Evolutionary conservation across 1,284 basidiomycete genomes (phyloP), one percentile per base, ranked within the genome.

Genomic region (Trichosporon asahii): DNA sequence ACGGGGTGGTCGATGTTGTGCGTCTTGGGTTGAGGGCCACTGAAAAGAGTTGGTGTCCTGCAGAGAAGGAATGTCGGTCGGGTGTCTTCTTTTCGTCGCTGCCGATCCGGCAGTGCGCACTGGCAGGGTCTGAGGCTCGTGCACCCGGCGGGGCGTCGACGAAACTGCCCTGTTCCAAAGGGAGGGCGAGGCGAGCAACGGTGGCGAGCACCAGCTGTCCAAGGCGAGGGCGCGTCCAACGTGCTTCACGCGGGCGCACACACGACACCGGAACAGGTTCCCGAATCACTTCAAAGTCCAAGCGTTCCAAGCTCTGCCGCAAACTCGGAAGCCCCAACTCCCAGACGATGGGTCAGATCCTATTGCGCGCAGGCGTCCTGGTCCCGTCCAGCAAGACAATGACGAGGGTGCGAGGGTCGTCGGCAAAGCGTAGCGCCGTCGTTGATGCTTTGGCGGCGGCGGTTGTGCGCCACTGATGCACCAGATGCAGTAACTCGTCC

Each of bases 321-420:
- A 31, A 31, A 6, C 15, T 18, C 31, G 14, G 31, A 61, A 61
- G 27, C 57, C 29, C 29, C 57, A n/a, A 31, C 29, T 31, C 57
- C 57, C 29, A 31, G 15, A 5, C 18, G 27, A 11, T 29, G 15
- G 6, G 23, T 7, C 3, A 18, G 57, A 61, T 61, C 57, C 29
- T 33, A 18, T 29, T 9, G 27, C 8, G 35, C 27, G 27, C 57
- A 33, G n/a, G 57, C 57, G 57, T n/a, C 57, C 18, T 31, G 11
- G 57, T 61, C 29, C 57, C 18, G 57, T n/a, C 29, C 57, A n/a
- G 57, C 57, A 61, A 31, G 57, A 61, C 57, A 61, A 61, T 61
- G 57, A n/a, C 27, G 18, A 61, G 57, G 57, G 29, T 61, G 49
- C 21, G 49, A 53, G 49, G n/a, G 49, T 14, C 49, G 49, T 53